These are phyloP conservation scores for Irpex sp. DNA, from an alignment of 1,284 basidiomycete genomes.

Conservation along the genomic window DNA sequence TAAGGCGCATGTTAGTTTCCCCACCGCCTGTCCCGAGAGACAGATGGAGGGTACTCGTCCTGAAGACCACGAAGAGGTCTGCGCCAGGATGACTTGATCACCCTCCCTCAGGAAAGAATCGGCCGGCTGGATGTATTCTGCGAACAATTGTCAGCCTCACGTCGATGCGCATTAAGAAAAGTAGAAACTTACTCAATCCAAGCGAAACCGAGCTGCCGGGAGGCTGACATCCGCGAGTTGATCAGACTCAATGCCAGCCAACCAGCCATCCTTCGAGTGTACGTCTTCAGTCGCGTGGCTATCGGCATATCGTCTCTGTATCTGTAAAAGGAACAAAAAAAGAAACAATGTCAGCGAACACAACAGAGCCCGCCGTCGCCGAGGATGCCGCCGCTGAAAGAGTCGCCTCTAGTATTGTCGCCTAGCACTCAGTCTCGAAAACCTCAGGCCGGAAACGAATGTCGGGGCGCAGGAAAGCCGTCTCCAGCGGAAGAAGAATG, in stretches of 20 bases:
- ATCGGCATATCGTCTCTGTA: background rate
- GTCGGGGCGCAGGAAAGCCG: background rate
- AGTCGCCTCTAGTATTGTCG: background rate
- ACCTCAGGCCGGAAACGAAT: background rate
- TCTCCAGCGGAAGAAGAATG: background rate
- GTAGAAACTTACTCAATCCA: background rate
- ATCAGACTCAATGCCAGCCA: background rate
- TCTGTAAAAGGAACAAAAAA: background rate
- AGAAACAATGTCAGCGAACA: background rate
- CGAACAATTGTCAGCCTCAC: background rate
- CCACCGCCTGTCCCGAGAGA: background rate
- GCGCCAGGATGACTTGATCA: background rate
- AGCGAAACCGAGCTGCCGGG: background rate
- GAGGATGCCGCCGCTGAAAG: background rate
- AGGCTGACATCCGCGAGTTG: background rate
- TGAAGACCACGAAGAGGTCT: conserved; percentile 9
- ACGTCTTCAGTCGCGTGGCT: conserved; percentile 1
- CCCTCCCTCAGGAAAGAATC: conserved; percentile 5
- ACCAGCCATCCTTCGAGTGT: background rate
- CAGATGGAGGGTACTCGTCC: conserved; percentile 5
- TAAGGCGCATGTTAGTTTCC: conserved; percentile 9
- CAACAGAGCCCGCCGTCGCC: background rate
- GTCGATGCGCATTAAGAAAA: background rate
- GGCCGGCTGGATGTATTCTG: background rate
- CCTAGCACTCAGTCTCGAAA: background rate